A percentile compares a stretch with the other conserved stretches of the same genome.
phyloP scores from a whole-genome alignment of 2,329 filamentous ascomycete genomes.

The Trichophaea hybrida region DNA sequence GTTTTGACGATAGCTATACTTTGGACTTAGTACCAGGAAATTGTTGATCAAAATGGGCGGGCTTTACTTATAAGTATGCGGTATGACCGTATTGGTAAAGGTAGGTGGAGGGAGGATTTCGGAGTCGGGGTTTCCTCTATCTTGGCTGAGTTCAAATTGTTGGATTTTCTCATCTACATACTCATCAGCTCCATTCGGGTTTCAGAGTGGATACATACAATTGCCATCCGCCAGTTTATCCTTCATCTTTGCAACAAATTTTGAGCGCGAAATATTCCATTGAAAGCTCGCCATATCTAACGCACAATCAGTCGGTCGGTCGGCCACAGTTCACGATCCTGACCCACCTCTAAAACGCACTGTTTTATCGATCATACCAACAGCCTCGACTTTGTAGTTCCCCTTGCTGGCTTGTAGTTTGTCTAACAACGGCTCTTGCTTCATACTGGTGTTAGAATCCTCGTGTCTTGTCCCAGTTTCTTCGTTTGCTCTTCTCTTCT shows the following conservation, averaged over 20 bases:
- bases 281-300: slow-evolving; percentile 65
- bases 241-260: slow-evolving; percentile 56
- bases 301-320: background rate
- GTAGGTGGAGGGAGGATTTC: slow-evolving; percentile 67
- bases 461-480: slow-evolving; percentile 8
- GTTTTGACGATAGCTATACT: slow-evolving; percentile 72
- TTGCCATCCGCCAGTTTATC: slow-evolving; percentile 57
- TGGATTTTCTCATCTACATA: slow-evolving; percentile 43
- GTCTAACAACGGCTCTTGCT: slow-evolving; percentile 25
- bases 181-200: background rate
- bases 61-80: slow-evolving; percentile 47
- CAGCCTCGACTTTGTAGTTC: slow-evolving; percentile 50
- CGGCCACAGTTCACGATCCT: background rate
- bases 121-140: slow-evolving; percentile 45
- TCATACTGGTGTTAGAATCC: slow-evolving; percentile 17
- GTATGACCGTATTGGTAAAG: slow-evolving; percentile 59
- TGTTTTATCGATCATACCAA: slow-evolving; percentile 61
- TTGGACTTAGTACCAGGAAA: slow-evolving; percentile 24
- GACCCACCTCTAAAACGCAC: slow-evolving; percentile 63
- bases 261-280: slow-evolving; percentile 42
- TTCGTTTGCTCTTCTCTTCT: slow-evolving; percentile 37
- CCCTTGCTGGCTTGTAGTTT: slow-evolving; percentile 23
- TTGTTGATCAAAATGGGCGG: background rate
- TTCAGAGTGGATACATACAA: slow-evolving; percentile 37
- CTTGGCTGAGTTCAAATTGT: slow-evolving; percentile 52